Evolutionary conservation across 805 yeast genomes (phyloP), one percentile per base, ranked within the genome.

Genomic region (Schizosaccharomyces octosporus): DNA sequence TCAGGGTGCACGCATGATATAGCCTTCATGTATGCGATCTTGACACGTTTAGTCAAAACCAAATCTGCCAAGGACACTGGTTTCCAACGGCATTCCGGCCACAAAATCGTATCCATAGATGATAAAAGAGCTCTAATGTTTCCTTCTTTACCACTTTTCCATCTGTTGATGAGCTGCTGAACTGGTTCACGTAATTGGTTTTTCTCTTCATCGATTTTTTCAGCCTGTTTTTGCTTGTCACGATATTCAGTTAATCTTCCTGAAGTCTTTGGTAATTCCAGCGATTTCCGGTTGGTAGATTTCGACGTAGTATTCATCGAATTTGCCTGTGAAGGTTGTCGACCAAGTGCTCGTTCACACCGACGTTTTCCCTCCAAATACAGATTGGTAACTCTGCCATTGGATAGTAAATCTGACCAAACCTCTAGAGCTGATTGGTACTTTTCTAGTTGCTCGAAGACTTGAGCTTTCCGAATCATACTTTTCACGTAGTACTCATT

Each of bases 1-100:
- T 93, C 99, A 0, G 93, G 93, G 67, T 84, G 93, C 5, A 86
- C 83, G 62, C 79, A 75, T 60, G 87, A 79, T 59, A 83, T 86
- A 1, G 87, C 90, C 67, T 82, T 84, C 87, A 84, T 80, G 70
- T 93, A 93, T 21, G 76, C 75, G 45, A 90, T 74, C 70, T 90
- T 90, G 48, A 88, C 97, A 69, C 85, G 88, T 66, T 88, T 89
- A 21, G 95, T 90, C 64, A 89, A 74, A 63, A 93, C 93, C 63
- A 93, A 74, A 62, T 90, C 97, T 3, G 83, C 76, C 68, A 84
- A 71, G 1, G 81, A 70, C 4, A 88, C 82, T 19, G 78, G 74
- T 64, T 78, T 78, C 94, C 93, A 85, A 48, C 78, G 77, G 1
- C 78, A 64, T 58, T 77, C 80, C 13, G 85, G 81, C 81, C 86